phyloP scores from a whole-genome alignment of 1,139 yeast genomes.

The Yamadazyma trypodendri region DNA sequence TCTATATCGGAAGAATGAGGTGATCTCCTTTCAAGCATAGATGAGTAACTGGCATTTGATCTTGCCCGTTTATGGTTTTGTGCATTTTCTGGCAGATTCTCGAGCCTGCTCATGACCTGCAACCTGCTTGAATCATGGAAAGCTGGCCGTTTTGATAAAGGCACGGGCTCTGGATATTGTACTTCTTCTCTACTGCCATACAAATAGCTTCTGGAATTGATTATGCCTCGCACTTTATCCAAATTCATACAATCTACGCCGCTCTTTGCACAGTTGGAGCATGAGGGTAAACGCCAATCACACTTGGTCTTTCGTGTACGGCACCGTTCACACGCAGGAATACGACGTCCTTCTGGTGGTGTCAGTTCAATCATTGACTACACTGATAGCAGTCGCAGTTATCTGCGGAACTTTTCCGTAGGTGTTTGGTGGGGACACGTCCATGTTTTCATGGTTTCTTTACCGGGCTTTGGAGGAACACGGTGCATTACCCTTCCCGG shows the following conservation, averaged over 20 bases:
- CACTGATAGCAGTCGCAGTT: no score
- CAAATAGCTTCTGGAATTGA: constrained; percentile 8
- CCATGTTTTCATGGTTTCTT: no score
- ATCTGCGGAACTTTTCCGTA: no score
- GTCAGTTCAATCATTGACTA: neutral
- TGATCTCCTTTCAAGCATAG: neutral
- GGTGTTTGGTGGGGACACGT: no score
- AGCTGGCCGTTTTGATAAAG: no score
- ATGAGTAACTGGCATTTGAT: neutral
- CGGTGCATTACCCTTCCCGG: no score
- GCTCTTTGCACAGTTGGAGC: constrained; percentile 40
- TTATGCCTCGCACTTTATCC: constrained; percentile 11
- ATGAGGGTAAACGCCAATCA: constrained; percentile 37
- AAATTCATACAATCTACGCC: constrained; percentile 34
- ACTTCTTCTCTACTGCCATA: constrained; percentile 1
- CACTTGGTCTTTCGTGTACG: constrained; percentile 45
- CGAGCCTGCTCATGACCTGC: neutral
- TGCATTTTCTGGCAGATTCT: neutral
- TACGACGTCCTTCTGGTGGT: neutral
- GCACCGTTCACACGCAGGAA: constrained; percentile 36
- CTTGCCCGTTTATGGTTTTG: neutral
- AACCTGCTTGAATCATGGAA: no score
- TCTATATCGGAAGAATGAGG: neutral
- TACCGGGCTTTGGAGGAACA: no score
- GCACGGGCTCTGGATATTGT: no score